Percentiles rank a stretch among this genome's conserved stretches.
phyloP scores from a whole-genome alignment of 1,139 yeast genomes.

The Scheffersomyces quercinus region DNA sequence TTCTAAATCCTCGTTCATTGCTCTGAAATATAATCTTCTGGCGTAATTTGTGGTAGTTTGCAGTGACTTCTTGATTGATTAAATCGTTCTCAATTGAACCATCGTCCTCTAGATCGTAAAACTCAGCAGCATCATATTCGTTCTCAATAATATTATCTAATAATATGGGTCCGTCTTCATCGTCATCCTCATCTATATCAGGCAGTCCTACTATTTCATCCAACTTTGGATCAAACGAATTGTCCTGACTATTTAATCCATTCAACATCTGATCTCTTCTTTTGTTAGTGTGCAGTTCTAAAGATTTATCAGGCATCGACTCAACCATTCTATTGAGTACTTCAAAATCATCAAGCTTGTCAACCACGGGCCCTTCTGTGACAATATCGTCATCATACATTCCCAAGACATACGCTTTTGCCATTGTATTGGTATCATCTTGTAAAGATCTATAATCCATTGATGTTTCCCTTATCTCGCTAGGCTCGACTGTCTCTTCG shows the following conservation, averaged over 20 bases:
- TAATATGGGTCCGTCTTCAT: slow-evolving; percentile 40
- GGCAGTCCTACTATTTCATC: slow-evolving; percentile 21
- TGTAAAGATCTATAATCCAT: slow-evolving; percentile 45
- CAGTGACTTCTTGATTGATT: slow-evolving; percentile 46
- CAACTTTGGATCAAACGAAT: slow-evolving; percentile 15
- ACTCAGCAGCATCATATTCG: slow-evolving; percentile 23
- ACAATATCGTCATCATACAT: slow-evolving; percentile 61
- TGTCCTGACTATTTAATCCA: slow-evolving; percentile 7
- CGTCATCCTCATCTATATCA: slow-evolving; percentile 19
- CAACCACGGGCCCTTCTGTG: slow-evolving; percentile 58
- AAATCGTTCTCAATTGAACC: slow-evolving; percentile 27
- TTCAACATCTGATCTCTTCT: slow-evolving; percentile 4
- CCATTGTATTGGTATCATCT: slow-evolving; percentile 56
- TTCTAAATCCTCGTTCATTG: slow-evolving; percentile 48
- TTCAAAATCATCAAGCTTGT: slow-evolving; percentile 56
- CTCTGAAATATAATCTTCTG: slow-evolving; percentile 46
- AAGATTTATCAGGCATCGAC: slow-evolving; percentile 24
- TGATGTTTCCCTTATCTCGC: slow-evolving; percentile 22
- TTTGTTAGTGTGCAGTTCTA: slow-evolving; percentile 1
- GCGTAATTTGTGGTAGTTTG: slow-evolving; percentile 60
- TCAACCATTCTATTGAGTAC: slow-evolving; percentile 51
- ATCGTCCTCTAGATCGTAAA: slow-evolving; percentile 11
- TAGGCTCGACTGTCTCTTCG: too few species aligned
- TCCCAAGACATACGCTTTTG: slow-evolving; percentile 59
- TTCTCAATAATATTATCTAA: slow-evolving; percentile 41